phyloP scores from a whole-genome alignment of 2,329 filamentous ascomycete genomes.

The Magnaporthiopsis incrustans region DNA sequence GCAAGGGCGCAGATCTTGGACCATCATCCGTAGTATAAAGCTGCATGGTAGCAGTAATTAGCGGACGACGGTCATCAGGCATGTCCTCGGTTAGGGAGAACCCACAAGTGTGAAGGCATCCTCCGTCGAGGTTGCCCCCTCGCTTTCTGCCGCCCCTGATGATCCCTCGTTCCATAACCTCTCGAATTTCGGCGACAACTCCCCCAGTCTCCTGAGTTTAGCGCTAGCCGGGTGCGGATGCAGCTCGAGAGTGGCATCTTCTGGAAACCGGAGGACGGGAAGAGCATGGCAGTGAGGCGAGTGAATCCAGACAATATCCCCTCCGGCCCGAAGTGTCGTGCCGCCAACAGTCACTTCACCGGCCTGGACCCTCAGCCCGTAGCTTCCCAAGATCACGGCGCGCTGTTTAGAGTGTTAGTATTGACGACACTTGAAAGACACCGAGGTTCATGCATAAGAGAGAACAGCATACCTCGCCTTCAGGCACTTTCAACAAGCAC shows the following conservation, averaged over 20 bases:
- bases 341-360: constrained; percentile 61
- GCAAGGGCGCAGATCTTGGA: constrained; percentile 40
- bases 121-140: neutral
- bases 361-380: constrained; percentile 50
- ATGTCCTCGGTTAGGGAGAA: neutral
- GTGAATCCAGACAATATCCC: constrained; percentile 45
- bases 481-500: constrained; percentile 33
- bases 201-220: constrained; percentile 45
- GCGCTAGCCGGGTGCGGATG: constrained; percentile 40
- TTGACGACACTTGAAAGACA: accelerated
- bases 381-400: constrained; percentile 59
- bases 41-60: constrained; percentile 24
- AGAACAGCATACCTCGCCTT: constrained; percentile 36
- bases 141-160: neutral
- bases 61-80: neutral
- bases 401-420: constrained; percentile 33
- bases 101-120: constrained; percentile 11
- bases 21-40: constrained; percentile 45
- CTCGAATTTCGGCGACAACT: constrained; percentile 57
- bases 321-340: constrained; percentile 43
- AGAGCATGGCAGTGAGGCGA: constrained; percentile 63
- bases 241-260: constrained; percentile 46
- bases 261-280: constrained; percentile 52
- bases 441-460: neutral
- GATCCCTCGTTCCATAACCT: constrained; percentile 54